Evolutionary conservation across 106 monocot genomes (phyloP).

Genomic region (Narthecium ossifragum): DNA sequence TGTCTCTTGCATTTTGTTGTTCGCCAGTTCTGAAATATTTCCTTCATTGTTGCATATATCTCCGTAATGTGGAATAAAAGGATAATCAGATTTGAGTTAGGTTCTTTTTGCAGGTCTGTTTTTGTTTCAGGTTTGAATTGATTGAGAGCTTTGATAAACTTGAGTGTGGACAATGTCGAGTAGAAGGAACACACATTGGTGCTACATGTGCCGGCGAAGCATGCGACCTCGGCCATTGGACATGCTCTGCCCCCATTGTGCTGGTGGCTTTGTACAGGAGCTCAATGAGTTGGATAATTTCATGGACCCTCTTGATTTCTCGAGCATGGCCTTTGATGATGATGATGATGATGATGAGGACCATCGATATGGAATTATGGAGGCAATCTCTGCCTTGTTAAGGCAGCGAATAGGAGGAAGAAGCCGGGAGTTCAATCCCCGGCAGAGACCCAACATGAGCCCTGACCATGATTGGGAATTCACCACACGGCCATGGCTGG

Average conservation of each 20-base stretch:
- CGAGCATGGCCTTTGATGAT: too few species aligned
- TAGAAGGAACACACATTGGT: too few species aligned
- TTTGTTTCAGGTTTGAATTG: too few species aligned
- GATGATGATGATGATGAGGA: conserved; percentile 17
- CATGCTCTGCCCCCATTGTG: conserved; percentile 53
- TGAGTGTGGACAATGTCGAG: too few species aligned
- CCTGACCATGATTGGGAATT: conserved; percentile 21
- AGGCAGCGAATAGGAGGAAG: conserved; percentile 31
- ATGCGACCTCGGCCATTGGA: conserved; percentile 27
- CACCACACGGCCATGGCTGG: conserved; percentile 9
- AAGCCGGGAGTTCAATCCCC: conserved; percentile 13
- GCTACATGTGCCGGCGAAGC: conserved; percentile 55
- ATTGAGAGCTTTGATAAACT: too few species aligned
- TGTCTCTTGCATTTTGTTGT: too few species aligned
- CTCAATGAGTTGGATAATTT: conserved; percentile 8
- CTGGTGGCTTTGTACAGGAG: conserved; percentile 58
- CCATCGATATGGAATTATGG: conserved; percentile 27
- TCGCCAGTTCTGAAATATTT: too few species aligned
- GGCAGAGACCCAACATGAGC: conserved; percentile 8
- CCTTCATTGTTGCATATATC: too few species aligned
- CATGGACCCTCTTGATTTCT: neutral
- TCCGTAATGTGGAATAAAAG: too few species aligned
- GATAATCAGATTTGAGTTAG: too few species aligned
- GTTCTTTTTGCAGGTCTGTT: too few species aligned
- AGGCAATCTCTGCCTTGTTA: conserved; percentile 40